A percentile compares a stretch with the other conserved stretches of the same genome.
Conservation (phyloP, 495 filamentous ascomycete genomes). For the Penicillium pulvis region DNA sequence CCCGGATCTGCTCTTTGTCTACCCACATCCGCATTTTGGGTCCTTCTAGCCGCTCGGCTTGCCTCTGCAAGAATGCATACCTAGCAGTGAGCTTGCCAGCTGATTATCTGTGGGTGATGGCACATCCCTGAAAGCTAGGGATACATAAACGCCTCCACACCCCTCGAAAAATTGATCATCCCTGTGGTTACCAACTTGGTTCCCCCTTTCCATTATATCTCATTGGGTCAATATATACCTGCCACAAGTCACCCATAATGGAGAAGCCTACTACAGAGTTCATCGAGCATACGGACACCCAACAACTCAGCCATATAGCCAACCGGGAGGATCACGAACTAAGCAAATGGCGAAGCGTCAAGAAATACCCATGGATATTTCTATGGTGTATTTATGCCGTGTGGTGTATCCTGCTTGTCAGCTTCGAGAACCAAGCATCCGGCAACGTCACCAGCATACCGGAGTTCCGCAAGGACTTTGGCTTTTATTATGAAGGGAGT, state of each 20-base stretch:
- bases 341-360: conserved; percentile 18
- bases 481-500: conserved; percentile 23
- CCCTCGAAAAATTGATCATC: neutral
- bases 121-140: neutral
- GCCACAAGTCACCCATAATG: neutral
- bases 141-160: neutral
- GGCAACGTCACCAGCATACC: conserved; percentile 32
- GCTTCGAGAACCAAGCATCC: conserved; percentile 36
- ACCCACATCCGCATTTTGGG: neutral
- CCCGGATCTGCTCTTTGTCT: neutral
- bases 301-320: conserved; percentile 19
- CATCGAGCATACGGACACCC: conserved; percentile 13
- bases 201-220: no score
- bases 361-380: conserved; percentile 21
- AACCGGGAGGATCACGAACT: conserved; percentile 22
- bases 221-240: neutral
- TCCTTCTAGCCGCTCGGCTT: neutral
- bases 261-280: conserved; percentile 21
- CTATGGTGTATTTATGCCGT: conserved; percentile 26
- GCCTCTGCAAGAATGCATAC: neutral
- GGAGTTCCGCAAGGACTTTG: conserved; percentile 36
- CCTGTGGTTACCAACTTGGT: neutral
- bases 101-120: neutral
- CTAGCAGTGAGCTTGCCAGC: neutral
- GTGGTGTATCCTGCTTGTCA: conserved; percentile 28